A percentile compares a stretch with the other conserved stretches of the same genome.
These are phyloP conservation scores for Plantago major DNA, from an alignment of 257 asterid genomes.

Conservation along the genomic window DNA sequence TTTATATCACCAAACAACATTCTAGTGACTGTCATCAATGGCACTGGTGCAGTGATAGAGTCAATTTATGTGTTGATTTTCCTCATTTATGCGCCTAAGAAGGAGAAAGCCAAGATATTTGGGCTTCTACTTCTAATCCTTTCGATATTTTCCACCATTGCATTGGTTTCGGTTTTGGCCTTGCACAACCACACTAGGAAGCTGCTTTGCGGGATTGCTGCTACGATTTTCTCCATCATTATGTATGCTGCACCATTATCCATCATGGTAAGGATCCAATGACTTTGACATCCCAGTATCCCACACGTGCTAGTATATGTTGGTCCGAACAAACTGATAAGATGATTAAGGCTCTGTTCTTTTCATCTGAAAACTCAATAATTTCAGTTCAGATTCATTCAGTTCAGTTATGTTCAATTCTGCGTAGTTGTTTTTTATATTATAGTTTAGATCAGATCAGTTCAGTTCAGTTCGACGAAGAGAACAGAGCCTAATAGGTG, in stretches of 20 bases:
- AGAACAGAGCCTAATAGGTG: too few species aligned
- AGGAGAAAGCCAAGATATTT: conserved; percentile 51
- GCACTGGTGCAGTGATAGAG: conserved; percentile 58
- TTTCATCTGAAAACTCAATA: too few species aligned
- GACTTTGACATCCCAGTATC: too few species aligned
- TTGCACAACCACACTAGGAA: conserved; percentile 37
- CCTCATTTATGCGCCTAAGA: conserved; percentile 54
- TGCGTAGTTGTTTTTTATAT: too few species aligned
- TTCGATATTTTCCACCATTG: conserved; percentile 48
- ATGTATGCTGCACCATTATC: conserved; percentile 90
- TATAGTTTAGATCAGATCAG: too few species aligned
- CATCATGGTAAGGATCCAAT: conserved; percentile 69
- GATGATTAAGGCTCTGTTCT: too few species aligned
- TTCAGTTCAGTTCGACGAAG: too few species aligned
- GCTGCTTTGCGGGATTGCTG: conserved; percentile 56
- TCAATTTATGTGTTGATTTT: conserved; percentile 48
- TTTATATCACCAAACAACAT: conserved; percentile 58
- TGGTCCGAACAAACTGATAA: too few species aligned
- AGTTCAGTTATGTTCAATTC: too few species aligned
- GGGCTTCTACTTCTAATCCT: conserved; percentile 44
- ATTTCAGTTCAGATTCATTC: too few species aligned
- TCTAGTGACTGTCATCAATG: conserved; percentile 54
- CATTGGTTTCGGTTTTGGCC: conserved; percentile 47
- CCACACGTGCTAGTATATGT: too few species aligned
- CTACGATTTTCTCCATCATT: conserved; percentile 53